These are phyloP conservation scores for Candolleomyces aberdarensis DNA, from an alignment of 768 basidiomycete species.

Conservation along the genomic window DNA sequence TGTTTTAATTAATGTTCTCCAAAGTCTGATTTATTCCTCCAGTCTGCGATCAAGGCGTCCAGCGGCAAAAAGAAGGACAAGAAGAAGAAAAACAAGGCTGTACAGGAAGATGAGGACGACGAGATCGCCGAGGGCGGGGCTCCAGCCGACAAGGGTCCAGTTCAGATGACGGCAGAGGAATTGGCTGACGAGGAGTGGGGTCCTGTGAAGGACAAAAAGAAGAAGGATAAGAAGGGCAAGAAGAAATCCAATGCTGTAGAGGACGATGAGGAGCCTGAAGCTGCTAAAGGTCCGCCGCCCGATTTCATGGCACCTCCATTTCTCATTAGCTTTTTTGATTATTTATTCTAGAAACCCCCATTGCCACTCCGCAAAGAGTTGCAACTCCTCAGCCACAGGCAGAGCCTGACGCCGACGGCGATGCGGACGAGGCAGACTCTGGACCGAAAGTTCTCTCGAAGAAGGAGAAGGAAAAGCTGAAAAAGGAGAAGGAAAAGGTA, in stretches of 20 bases:
- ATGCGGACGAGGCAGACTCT: slow-evolving; percentile 52
- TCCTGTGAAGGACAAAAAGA: slow-evolving; percentile 57
- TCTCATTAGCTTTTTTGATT: background rate
- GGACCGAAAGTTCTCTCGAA: slow-evolving; percentile 78
- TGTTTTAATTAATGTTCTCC: background rate
- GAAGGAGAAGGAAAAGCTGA: slow-evolving; percentile 95
- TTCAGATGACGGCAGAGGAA: slow-evolving; percentile 65
- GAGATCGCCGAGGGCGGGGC: slow-evolving; percentile 27
- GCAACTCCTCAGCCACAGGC: slow-evolving; percentile 20
- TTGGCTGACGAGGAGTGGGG: slow-evolving; percentile 75
- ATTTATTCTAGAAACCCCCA: slow-evolving; percentile 18
- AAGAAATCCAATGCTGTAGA: slow-evolving; percentile 39
- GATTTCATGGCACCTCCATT: no score
- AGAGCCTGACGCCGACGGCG: slow-evolving; percentile 33
- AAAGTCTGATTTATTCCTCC: slow-evolving; percentile 7
- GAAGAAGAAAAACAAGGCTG: slow-evolving; percentile 42
- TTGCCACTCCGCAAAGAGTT: slow-evolving; percentile 19
- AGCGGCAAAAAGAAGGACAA: slow-evolving; percentile 54
- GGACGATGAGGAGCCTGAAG: slow-evolving; percentile 30
- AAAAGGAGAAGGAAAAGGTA: slow-evolving; percentile 97
- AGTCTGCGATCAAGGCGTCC: slow-evolving; percentile 67
- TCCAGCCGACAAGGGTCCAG: slow-evolving; percentile 34
- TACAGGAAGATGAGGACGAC: slow-evolving; percentile 25
- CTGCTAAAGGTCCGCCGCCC: slow-evolving; percentile 2
- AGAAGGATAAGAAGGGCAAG: slow-evolving; percentile 62